Base-by-base conservation (phyloP, 2,329 filamentous ascomycete genomes). In the Aureobasidium namibiae region DNA sequence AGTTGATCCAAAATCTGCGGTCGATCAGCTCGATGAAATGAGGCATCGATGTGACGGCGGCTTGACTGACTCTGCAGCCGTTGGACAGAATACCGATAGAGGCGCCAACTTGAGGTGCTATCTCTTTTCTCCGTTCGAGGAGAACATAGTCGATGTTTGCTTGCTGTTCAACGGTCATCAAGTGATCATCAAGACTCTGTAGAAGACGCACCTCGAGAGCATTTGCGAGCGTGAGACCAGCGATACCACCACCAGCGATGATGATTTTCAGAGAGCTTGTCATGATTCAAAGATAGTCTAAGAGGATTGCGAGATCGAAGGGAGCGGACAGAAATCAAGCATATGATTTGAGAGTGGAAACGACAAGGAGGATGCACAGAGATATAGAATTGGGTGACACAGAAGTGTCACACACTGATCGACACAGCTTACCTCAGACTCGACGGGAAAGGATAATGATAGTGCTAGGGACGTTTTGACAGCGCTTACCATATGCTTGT, bases 171-270 rank as follows among this genome's bases (percentile, higher is more conserved):
- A 24, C n/a, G 2, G 31, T 56, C 23, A 45, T 5, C 18, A 41
- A 8, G n/a, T n/a, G 16, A 11, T 21, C 3, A 11, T 10, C 16
- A 6, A 18, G 13, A 4, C 10, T 11, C 13, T 8, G 3, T 5
- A 4, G 10, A 7, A 10, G 1, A 14, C 52, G 13, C 8, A 45
- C 52, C 29, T 81, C 73, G 3, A 83, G 73, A 62, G 74, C 73
- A 42, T 74, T 72, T 4, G 78, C 77, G 8, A 80, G 66, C 0
- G 74, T 70, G 1, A 81, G 66, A 7, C 80, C 80, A 2, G 75
- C 71, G n/a, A 82, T 67, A 46, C 76, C 73, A 7, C 77, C 80
- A 18, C 80, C 79, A 1, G 71, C 76, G 39, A 82, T 80, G 56
- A 81, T 67, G 24, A 80, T 71, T 26, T 59, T 50, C 21, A 58